Base-by-base conservation (phyloP, 2,329 filamentous ascomycete species). In the Mollisiaceae sp. region DNA sequence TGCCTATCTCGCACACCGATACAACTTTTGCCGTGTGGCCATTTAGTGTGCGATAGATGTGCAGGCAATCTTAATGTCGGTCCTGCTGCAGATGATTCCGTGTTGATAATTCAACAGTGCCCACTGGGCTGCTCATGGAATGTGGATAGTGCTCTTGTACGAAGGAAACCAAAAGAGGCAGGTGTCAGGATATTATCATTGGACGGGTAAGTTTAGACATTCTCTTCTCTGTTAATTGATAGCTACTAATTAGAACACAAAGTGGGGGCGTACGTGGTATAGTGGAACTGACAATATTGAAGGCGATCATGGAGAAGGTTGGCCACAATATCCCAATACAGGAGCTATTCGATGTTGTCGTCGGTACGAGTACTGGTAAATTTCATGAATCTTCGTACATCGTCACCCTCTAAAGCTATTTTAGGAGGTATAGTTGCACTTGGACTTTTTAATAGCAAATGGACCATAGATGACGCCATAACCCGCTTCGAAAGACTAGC, bases 331-430 rank as follows among this genome's bases (percentile, higher is more conserved):
- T 62, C 41, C 59, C 59, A 22, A 56, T 62, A 12, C 59, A 62
- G 22, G 59, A 62, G 32, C 36, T 62, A 22, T 62, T 62, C 41
- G 59, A 62, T 45, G 20, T 62, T 22, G 38, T 41, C 15, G 35
- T 62, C 47, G 59, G 59, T 20, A 62, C 59, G 15, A 38, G 59
- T 35, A 62, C 59, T 27, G 59, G 59, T 62, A 55, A 45, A n/a
- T 59, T 27, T 22, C 54, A 39, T 39, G 36, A 57, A 57, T 38
- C 36, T 5, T 12, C 9, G 18, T 15, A n/a, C 41, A 15, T 45
- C 18, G 5, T 11, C 15, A 12, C 9, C 9, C 32, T 36, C 4
- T 57, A n/a, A n/a, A 35, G n/a, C n/a, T n/a, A n/a, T n/a, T n/a
- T n/a, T n/a, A 62, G 59, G 59, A n/a, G 59, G 59, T 15, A 43